Evolutionary conservation across 2,329 filamentous ascomycete species (phyloP).

Genomic region (Fusarium sp.): DNA sequence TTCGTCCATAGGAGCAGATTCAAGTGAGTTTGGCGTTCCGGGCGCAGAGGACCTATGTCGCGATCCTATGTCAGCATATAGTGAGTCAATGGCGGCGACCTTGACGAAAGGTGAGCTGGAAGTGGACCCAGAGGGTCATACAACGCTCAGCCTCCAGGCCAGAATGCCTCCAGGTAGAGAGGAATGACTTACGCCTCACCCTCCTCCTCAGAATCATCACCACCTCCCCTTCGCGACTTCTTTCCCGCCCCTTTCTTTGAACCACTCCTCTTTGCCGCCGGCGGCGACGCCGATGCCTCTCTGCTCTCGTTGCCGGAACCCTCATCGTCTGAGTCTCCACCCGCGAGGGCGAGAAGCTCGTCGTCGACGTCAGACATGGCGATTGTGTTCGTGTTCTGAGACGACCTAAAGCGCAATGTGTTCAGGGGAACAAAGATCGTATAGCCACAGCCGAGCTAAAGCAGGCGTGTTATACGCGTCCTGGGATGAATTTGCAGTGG

Average conservation of each 20-base stretch:
- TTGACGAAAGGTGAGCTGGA: not conserved
- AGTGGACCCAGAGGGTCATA: not conserved
- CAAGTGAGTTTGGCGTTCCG: constrained; percentile 79
- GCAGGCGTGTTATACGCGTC: constrained; percentile 37
- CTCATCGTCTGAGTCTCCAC: constrained; percentile 78
- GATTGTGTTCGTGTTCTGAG: constrained; percentile 15
- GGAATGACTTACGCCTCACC: constrained; percentile 59
- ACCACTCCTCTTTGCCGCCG: constrained; percentile 55
- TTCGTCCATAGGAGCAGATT: constrained; percentile 91
- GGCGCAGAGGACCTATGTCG: constrained; percentile 75
- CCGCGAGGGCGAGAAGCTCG: constrained; percentile 93
- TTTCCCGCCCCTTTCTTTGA: constrained; percentile 56
- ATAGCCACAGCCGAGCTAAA: not conserved
- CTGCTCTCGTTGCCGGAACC: constrained; percentile 68
- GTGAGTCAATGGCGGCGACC: not conserved
- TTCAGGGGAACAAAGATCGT: constrained; percentile 27
- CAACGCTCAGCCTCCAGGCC: not conserved
- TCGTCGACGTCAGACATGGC: constrained; percentile 92
- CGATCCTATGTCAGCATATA: constrained; percentile 30
- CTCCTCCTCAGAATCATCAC: constrained; percentile 74
- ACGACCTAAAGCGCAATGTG: constrained; percentile 18
- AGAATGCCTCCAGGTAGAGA: constrained; percentile 1
- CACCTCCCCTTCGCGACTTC: constrained; percentile 64
- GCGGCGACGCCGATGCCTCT: constrained; percentile 68
- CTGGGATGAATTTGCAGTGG: constrained; percentile 2